phyloP scores from a whole-genome alignment of 1,284 basidiomycete species.

The Megacollybia platyphylla region DNA sequence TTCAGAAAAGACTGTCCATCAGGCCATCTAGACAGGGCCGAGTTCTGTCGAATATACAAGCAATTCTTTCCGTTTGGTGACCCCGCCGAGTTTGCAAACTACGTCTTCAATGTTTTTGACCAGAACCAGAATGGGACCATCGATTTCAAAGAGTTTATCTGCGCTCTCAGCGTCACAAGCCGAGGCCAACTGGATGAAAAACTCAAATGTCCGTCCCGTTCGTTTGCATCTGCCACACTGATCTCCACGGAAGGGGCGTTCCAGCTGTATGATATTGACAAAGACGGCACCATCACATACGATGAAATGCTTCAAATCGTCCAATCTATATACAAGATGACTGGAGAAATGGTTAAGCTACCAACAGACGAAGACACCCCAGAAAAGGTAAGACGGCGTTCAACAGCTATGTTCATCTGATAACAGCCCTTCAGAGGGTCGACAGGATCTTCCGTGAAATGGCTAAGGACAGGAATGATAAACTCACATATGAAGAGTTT shows the following conservation, averaged over 20 bases:
- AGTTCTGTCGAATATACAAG: constrained; percentile 98
- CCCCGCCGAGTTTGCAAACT: constrained; percentile 93
- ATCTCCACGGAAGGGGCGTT: constrained; percentile 75
- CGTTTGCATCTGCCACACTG: constrained; percentile 6
- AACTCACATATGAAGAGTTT: constrained; percentile 89
- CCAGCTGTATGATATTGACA: constrained; percentile 98
- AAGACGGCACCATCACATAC: constrained; percentile 93
- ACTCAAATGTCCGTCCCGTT: constrained; percentile 73
- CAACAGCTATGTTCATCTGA: constrained; percentile 3
- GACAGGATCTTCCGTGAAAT: constrained; percentile 94
- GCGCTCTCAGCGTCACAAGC: constrained; percentile 90
- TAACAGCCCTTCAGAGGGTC: constrained; percentile 52
- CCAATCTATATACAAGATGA: constrained; percentile 96
- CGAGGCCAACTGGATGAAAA: constrained; percentile 95
- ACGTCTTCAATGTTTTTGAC: constrained; percentile 98
- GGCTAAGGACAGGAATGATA: constrained; percentile 85
- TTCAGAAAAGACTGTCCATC: constrained; percentile 99
- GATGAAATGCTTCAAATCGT: constrained; percentile 99
- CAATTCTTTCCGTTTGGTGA: constrained; percentile 99
- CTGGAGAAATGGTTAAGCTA: constrained; percentile 97
- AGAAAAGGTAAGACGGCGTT: constrained; percentile 63
- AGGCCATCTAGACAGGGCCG: constrained; percentile 90
- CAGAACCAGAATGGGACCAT: constrained; percentile 93
- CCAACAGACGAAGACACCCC: constrained; percentile 98
- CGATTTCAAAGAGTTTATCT: constrained; percentile 99